Base-by-base conservation (phyloP, 31 red algal genomes). In the Endocladia muricata region DNA sequence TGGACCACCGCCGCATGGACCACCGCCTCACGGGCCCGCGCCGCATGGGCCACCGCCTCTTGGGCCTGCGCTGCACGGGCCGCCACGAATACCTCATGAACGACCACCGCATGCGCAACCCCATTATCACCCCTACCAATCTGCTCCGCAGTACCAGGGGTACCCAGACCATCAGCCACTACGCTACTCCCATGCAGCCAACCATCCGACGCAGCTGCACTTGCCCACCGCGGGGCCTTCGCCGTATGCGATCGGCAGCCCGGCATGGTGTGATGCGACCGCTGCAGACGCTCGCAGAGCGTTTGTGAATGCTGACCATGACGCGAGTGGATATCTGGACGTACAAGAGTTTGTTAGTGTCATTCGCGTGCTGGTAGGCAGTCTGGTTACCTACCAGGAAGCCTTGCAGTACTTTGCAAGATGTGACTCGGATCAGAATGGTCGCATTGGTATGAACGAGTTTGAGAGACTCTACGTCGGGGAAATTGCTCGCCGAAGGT, bases 351-450 rank as follows among this genome's bases (percentile, higher is more conserved):
- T 84, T 73, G 66, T 52, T 37, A 60, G 42, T 19, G 80, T 84
- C 31, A 55, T 84, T 54, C 44, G 51, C 5, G 74, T 31, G 61
- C 30, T 84, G 33, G 67, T 84, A 29, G 80, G 80, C 32, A 31
- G 48, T 11, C 52, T 84, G 31, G 80, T 84, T 2, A 84, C 61
- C 34, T 84, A 84, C 52, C 80, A 84, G 65, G 80, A 84, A 63
- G 80, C 80, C 26, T 49, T 84, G 52, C 80, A 84, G 36, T 84
- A 84, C 36, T 84, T 84, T 51, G 80, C 68, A 37, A 70, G 74
- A 36, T 72, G 65, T 43, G 80, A 84, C 58, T 40, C 67, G 5
- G 80, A 84, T 38, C 47, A 74, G 55, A 84, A 84, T 72, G 80
- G 80, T 1, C 80, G 80, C 35, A 84, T 84, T 34, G 68, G 66